A percentile compares a stretch with the other conserved stretches of the same genome.
Evolutionary conservation across 495 filamentous ascomycete genomes (phyloP).

Genomic region (Xylaria acuta): DNA sequence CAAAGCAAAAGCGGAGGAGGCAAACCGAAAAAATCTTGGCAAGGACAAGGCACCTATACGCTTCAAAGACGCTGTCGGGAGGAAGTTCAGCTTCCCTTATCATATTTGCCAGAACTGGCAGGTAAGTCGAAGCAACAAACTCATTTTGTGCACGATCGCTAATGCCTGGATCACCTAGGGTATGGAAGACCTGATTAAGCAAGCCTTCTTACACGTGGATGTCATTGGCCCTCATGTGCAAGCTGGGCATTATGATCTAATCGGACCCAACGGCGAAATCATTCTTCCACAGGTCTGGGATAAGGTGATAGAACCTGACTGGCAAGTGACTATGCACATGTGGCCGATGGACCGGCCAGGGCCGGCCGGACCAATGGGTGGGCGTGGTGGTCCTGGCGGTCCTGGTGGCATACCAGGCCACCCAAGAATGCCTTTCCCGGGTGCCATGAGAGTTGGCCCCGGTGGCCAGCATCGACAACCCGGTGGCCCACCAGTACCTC

Average conservation of each 20-base stretch:
- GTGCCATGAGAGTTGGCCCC: slow-evolving; percentile 13
- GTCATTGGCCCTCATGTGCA: slow-evolving; percentile 82
- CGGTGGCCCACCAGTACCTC: slow-evolving; percentile 28
- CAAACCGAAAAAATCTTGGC: slow-evolving; percentile 48
- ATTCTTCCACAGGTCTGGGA: slow-evolving; percentile 90
- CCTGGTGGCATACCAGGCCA: slow-evolving; percentile 27
- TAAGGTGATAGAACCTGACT: slow-evolving; percentile 82
- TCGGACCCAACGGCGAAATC: slow-evolving; percentile 84
- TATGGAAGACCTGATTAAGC: slow-evolving; percentile 85
- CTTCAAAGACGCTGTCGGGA: slow-evolving; percentile 85
- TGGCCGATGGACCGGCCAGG: slow-evolving; percentile 74
- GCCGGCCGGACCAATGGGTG: slow-evolving; percentile 25
- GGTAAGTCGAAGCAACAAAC: slow-evolving; percentile 55
- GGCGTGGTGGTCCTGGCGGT: slow-evolving; percentile 18
- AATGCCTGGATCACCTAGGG: slow-evolving; percentile 55
- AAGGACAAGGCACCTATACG: slow-evolving; percentile 66
- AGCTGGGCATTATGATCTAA: slow-evolving; percentile 83
- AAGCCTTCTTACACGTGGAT: slow-evolving; percentile 86
- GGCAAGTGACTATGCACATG: slow-evolving; percentile 95
- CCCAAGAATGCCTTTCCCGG: slow-evolving; percentile 12
- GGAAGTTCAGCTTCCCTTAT: slow-evolving; percentile 87
- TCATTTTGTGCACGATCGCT: slow-evolving; percentile 22
- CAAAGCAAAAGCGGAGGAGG: slow-evolving; percentile 59
- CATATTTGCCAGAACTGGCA: slow-evolving; percentile 80
- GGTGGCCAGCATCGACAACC: slow-evolving; percentile 1